phyloP scores from a whole-genome alignment of 257 asterid genomes.

The Salvia rosmarinus region DNA sequence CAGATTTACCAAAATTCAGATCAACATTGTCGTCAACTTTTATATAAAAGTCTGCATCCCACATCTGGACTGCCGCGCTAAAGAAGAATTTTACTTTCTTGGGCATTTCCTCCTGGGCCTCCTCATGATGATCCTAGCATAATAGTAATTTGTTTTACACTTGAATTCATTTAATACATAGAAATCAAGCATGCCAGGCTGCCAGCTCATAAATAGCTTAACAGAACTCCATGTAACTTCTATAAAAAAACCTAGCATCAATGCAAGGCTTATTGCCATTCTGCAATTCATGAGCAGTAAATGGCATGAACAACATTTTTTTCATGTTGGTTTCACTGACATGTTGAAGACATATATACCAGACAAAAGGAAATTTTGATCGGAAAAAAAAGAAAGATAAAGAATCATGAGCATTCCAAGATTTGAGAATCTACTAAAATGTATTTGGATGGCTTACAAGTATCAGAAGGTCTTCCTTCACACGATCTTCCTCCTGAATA shows the following conservation, averaged over 20 bases:
- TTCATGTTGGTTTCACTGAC: not conserved
- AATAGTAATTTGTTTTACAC: conserved; percentile 10
- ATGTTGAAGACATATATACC: too few species aligned
- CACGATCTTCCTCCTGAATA: conserved; percentile 69
- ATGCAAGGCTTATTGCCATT: not conserved
- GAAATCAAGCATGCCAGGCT: conserved; percentile 7
- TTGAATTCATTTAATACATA: not conserved
- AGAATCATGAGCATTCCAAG: not conserved
- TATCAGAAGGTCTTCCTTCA: conserved; percentile 78
- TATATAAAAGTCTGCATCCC: conserved; percentile 94
- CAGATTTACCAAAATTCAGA: conserved; percentile 73
- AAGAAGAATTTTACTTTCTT: conserved; percentile 85
- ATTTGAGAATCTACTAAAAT: conserved; percentile 12
- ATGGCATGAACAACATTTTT: not conserved
- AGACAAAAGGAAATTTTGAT: conserved; percentile 16
- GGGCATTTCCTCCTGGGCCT: conserved; percentile 86
- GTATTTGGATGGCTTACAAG: conserved; percentile 58
- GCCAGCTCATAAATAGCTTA: conserved; percentile 26
- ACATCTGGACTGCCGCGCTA: conserved; percentile 82
- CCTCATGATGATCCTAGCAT: conserved; percentile 82
- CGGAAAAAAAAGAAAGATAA: not conserved
- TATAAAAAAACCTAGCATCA: conserved; percentile 3
- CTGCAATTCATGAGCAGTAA: not conserved
- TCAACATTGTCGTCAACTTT: conserved; percentile 85
- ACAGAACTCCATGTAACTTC: not conserved